Evolutionary conservation across 106 monocot genomes (phyloP).

Genomic region (Amphibolis antarctica): DNA sequence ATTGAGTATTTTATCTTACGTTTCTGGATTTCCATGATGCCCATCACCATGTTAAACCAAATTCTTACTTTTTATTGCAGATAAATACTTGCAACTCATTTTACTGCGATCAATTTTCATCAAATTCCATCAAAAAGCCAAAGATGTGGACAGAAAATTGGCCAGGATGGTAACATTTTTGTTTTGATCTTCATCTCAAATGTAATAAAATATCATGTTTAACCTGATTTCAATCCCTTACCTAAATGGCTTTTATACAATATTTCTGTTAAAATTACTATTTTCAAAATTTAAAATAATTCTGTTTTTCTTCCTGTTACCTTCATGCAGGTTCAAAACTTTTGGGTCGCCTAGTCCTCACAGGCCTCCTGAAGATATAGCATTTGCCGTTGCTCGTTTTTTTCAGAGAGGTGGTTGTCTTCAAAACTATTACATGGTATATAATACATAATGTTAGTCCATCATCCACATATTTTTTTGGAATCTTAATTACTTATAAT

Average conservation of each 20-base stretch:
- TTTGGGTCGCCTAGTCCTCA: conserved; percentile 87
- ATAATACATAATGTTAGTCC: background rate
- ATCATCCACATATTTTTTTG: background rate
- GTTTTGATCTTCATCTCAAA: background rate
- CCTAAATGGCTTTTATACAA: too few species aligned
- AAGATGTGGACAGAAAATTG: conserved; percentile 98
- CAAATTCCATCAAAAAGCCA: conserved; percentile 73
- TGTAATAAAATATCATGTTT: too few species aligned
- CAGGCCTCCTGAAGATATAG: conserved; percentile 94
- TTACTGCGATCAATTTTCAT: conserved; percentile 84
- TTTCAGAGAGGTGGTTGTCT: conserved; percentile 94
- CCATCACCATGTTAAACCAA: background rate
- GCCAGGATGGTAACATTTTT: conserved; percentile 76
- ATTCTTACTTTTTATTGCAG: conserved; percentile 31
- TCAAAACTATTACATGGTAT: conserved; percentile 96
- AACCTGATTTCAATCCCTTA: too few species aligned
- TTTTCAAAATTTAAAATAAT: background rate
- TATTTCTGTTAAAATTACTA: background rate
- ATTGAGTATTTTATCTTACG: too few species aligned
- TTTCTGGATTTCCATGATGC: too few species aligned
- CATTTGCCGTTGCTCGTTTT: conserved; percentile 89
- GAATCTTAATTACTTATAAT: background rate
- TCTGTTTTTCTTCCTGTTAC: background rate
- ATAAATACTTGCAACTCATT: conserved; percentile 97
- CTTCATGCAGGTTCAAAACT: conserved; percentile 63